These are phyloP conservation scores for Xylariaceae sp. DNA, from an alignment of 2,329 filamentous ascomycete genomes.

Conservation along the genomic window DNA sequence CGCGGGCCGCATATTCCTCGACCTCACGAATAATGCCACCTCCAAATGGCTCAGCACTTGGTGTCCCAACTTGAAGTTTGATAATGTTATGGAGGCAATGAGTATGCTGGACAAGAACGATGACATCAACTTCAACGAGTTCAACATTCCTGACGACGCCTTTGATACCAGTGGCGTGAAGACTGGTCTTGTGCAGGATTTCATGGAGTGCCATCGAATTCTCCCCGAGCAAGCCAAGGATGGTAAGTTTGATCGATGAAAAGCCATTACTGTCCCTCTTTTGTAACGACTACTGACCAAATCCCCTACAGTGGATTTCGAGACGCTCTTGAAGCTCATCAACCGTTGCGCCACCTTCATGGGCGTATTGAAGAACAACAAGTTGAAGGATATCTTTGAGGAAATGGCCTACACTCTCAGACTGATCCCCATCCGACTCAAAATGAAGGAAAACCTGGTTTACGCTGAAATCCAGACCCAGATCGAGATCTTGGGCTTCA, in stretches of 20 bases:
- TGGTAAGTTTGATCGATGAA: conserved; percentile 2
- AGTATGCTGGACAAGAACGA: neutral
- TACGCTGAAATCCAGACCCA: neutral
- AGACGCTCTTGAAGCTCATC: conserved; percentile 14
- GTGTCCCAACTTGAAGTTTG: conserved; percentile 18
- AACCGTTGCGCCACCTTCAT: conserved; percentile 20
- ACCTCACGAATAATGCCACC: conserved; percentile 19
- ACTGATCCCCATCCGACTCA: conserved; percentile 19
- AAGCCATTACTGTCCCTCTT: neutral
- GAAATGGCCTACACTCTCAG: conserved; percentile 13
- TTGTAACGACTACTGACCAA: neutral
- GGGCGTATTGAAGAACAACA: conserved; percentile 18
- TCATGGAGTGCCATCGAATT: conserved; percentile 9
- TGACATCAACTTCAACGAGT: neutral
- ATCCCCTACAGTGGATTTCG: neutral
- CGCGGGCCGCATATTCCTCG: conserved; percentile 8
- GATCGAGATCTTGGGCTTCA: neutral
- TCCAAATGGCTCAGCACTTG: conserved; percentile 22
- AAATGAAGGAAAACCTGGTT: conserved; percentile 14
- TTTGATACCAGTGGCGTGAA: conserved; percentile 4
- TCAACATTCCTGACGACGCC: conserved; percentile 15
- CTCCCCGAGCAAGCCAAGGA: neutral
- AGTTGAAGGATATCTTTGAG: conserved; percentile 13
- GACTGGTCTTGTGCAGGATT: conserved; percentile 14
- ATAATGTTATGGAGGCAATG: conserved; percentile 11